These are phyloP conservation scores for Paraconiothyrium sp. DNA, from an alignment of 2,329 filamentous ascomycete species.

Conservation along the genomic window DNA sequence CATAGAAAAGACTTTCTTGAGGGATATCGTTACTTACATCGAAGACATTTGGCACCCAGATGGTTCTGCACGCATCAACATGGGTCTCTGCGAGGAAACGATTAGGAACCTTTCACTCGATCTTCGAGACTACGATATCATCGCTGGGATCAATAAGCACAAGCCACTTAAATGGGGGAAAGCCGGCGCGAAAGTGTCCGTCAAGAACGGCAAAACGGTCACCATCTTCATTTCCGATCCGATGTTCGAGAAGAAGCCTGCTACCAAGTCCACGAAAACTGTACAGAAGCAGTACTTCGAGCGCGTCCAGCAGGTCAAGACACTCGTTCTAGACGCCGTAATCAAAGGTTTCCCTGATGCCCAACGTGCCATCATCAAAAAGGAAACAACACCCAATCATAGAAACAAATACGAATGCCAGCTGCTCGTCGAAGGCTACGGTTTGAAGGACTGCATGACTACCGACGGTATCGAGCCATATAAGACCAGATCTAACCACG, in stretches of 20 bases:
- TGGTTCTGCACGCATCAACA: slow-evolving; percentile 74
- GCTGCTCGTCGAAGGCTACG: slow-evolving; percentile 91
- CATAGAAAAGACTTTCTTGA: slow-evolving; percentile 93
- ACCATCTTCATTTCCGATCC: slow-evolving; percentile 74
- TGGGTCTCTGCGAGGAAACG: slow-evolving; percentile 82
- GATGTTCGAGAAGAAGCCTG: slow-evolving; percentile 37
- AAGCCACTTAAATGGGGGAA: slow-evolving; percentile 82
- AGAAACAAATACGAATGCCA: slow-evolving; percentile 66
- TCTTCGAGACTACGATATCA: slow-evolving; percentile 77
- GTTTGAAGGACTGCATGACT: slow-evolving; percentile 87
- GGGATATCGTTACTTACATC: slow-evolving; percentile 80
- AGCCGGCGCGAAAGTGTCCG: slow-evolving; percentile 65
- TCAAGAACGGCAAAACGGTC: slow-evolving; percentile 61
- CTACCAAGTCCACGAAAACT: slow-evolving; percentile 40
- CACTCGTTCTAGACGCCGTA: slow-evolving; percentile 80
- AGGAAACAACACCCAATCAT: slow-evolving; percentile 73
- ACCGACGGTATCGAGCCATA: slow-evolving; percentile 89
- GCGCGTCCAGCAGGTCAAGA: slow-evolving; percentile 85
- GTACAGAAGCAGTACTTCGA: slow-evolving; percentile 72
- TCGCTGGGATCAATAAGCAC: slow-evolving; percentile 77
- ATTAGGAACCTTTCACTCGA: slow-evolving; percentile 85
- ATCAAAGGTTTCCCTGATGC: slow-evolving; percentile 91
- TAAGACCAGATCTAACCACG: slow-evolving; percentile 79
- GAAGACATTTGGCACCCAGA: slow-evolving; percentile 89
- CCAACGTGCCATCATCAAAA: slow-evolving; percentile 86